These are phyloP conservation scores for Colletotrichum limetticola DNA, from an alignment of 2,329 filamentous ascomycete genomes.

Conservation along the genomic window DNA sequence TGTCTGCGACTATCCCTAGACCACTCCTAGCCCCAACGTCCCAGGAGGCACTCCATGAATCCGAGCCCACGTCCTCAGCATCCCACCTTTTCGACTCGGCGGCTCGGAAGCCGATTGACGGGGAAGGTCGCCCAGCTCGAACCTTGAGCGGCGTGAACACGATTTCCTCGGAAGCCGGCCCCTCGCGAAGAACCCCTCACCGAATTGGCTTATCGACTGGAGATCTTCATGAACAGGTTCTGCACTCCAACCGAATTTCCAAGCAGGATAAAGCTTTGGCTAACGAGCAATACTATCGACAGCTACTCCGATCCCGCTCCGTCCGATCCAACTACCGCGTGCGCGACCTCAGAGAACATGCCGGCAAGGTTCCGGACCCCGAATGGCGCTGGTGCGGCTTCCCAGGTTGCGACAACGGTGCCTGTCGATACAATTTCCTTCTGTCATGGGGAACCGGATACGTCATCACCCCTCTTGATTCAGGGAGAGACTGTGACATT, in stretches of 20 bases:
- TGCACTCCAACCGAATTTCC: background rate
- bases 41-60: too few species aligned
- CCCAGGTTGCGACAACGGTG: background rate
- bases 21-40: background rate
- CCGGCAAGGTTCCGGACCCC: background rate
- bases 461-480: background rate
- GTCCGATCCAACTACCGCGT: background rate
- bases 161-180: too few species aligned
- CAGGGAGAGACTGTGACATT: background rate
- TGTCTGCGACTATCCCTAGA: background rate
- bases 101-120: background rate
- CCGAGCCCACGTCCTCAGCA: too few species aligned
- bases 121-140: background rate
- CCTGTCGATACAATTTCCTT: background rate
- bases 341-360: background rate
- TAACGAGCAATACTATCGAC: background rate
- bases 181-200: background rate
- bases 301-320: background rate
- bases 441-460: too few species aligned
- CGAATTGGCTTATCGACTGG: background rate
- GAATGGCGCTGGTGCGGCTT: constrained; percentile 1
- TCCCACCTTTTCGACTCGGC: background rate
- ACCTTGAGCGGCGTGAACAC: background rate
- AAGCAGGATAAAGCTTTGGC: background rate
- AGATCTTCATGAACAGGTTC: background rate